Conservation (phyloP, 164 flowering plant species). For the Liriodendron chinense region DNA sequence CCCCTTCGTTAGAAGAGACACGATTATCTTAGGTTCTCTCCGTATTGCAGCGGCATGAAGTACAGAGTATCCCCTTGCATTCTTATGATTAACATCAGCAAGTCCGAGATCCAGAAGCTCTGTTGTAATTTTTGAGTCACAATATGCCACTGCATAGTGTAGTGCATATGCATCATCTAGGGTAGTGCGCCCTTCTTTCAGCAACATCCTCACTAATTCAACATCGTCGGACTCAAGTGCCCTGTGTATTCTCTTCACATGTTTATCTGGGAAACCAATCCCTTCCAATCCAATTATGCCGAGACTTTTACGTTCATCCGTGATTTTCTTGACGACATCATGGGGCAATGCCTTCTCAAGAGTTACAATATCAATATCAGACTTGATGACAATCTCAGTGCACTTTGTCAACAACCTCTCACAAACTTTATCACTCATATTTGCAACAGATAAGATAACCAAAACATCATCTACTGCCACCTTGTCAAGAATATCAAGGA, state of each 20-base stretch:
- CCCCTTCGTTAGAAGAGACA: conserved; percentile 84
- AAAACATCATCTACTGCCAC: conserved; percentile 62
- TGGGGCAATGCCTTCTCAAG: conserved; percentile 68
- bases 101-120: conserved; percentile 80
- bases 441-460: conserved; percentile 65
- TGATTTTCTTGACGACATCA: conserved; percentile 48
- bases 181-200: conserved; percentile 69
- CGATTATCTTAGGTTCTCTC: conserved; percentile 79
- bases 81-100: conserved; percentile 73
- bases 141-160: conserved; percentile 88
- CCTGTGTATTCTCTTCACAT: conserved; percentile 74
- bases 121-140: conserved; percentile 76
- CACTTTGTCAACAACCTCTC: conserved; percentile 49
- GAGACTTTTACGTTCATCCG: conserved; percentile 40
- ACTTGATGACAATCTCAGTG: conserved; percentile 46
- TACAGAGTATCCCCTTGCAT: conserved; percentile 68
- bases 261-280: conserved; percentile 57
- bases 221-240: conserved; percentile 94
- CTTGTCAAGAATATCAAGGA: conserved; percentile 69
- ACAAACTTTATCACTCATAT: conserved; percentile 54
- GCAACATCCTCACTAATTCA: conserved; percentile 75
- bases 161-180: conserved; percentile 86
- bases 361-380: conserved; percentile 65
- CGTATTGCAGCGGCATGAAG: conserved; percentile 88
- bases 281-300: conserved; percentile 35